Evolutionary conservation across 1,284 basidiomycete species (phyloP).

Genomic region (Earliella scabrosa): DNA sequence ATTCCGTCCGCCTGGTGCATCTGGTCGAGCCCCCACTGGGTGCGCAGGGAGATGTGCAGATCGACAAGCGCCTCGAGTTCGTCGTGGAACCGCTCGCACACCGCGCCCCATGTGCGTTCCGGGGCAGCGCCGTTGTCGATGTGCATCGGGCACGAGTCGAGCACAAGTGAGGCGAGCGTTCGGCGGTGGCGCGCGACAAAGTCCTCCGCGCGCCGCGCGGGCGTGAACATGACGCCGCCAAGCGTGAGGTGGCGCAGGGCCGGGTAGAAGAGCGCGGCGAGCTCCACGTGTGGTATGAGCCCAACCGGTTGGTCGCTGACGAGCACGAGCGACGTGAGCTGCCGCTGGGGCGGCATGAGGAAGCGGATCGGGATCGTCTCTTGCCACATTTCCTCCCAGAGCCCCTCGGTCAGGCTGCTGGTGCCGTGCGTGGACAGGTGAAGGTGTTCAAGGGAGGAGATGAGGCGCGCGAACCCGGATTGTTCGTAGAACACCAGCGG

Average conservation of each 20-base stretch:
- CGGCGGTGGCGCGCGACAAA: slow-evolving; percentile 25
- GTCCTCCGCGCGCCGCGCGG: slow-evolving; percentile 19
- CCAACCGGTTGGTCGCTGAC: slow-evolving; percentile 28
- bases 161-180: slow-evolving; percentile 19
- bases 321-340: slow-evolving; percentile 24
- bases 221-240: slow-evolving; percentile 21
- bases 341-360: slow-evolving; percentile 20
- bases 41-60: slow-evolving; percentile 14
- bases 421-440: slow-evolving; percentile 16
- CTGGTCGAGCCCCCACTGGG: slow-evolving; percentile 20
- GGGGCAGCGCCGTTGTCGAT: slow-evolving; percentile 8
- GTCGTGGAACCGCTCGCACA: slow-evolving; percentile 23
- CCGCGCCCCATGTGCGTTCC: slow-evolving; percentile 16
- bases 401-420: slow-evolving; percentile 12
- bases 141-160: slow-evolving; percentile 28
- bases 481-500: slow-evolving; percentile 13
- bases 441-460: slow-evolving; percentile 19
- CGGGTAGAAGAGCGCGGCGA: slow-evolving; percentile 25
- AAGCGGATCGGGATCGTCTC: slow-evolving; percentile 22
- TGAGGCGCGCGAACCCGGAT: slow-evolving; percentile 10
- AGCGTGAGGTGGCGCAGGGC: slow-evolving; percentile 19
- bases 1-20: slow-evolving; percentile 6
- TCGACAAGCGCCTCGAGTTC: slow-evolving; percentile 17
- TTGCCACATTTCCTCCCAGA: slow-evolving; percentile 25
- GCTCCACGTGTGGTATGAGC: slow-evolving; percentile 15